A percentile compares a stretch with the other conserved stretches of the same genome.
phyloP scores from a whole-genome alignment of 805 yeast genomes.

The Metschnikowia vanudenii region DNA sequence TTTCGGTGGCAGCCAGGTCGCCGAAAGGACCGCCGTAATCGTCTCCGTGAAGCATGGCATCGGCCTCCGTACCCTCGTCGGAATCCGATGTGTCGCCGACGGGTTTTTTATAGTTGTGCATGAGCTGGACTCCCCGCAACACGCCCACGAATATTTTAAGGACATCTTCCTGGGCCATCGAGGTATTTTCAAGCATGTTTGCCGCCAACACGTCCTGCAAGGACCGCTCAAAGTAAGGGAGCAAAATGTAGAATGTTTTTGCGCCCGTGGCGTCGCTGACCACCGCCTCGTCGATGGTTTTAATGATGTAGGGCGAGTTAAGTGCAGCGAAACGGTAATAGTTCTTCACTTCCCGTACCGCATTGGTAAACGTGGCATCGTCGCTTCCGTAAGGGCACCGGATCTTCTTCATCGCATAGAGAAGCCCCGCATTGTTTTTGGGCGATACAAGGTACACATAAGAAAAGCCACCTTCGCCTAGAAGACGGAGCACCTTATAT shows the following conservation, averaged over 20 bases:
- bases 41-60: constrained; percentile 25
- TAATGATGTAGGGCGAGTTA: constrained; percentile 61
- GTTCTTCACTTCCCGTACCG: constrained; percentile 74
- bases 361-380: constrained; percentile 56
- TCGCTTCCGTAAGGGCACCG: constrained; percentile 85
- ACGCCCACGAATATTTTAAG: constrained; percentile 62
- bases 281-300: constrained; percentile 67
- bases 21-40: constrained; percentile 22
- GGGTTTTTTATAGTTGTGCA: constrained; percentile 60
- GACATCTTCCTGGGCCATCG: constrained; percentile 63
- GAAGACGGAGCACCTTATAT: constrained; percentile 63
- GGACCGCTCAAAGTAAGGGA: constrained; percentile 74
- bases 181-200: constrained; percentile 53
- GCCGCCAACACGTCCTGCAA: constrained; percentile 77
- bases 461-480: constrained; percentile 90
- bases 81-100: constrained; percentile 12
- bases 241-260: constrained; percentile 69
- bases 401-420: constrained; percentile 79
- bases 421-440: constrained; percentile 34
- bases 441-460: constrained; percentile 76
- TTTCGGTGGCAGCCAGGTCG: constrained; percentile 37
- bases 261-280: constrained; percentile 77
- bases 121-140: constrained; percentile 68
- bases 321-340: constrained; percentile 64
- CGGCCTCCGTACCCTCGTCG: constrained; percentile 17